Evolutionary conservation across 768 basidiomycete genomes (phyloP).

Genomic region (Rhodotorula graminis): DNA sequence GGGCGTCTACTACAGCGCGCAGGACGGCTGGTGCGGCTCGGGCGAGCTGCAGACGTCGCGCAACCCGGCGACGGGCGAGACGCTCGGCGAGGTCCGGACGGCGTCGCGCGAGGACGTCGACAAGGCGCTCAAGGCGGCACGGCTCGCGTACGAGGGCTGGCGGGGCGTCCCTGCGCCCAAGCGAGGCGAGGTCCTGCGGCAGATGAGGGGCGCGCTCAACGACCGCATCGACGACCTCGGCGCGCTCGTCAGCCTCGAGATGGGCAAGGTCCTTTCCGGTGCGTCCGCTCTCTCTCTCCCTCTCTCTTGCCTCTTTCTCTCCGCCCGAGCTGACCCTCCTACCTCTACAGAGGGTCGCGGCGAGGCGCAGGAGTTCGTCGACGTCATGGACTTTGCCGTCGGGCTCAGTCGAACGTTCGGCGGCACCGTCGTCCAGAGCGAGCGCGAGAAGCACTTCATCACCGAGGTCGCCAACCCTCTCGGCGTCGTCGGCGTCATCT

Average conservation of each 20-base stretch:
- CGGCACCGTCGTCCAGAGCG: constrained; percentile 26
- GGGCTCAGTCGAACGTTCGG: constrained; percentile 33
- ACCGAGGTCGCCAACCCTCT: constrained; percentile 80
- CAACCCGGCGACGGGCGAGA: constrained; percentile 84
- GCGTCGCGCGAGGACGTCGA: constrained; percentile 70
- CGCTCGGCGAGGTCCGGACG: constrained; percentile 57
- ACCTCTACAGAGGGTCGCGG: constrained; percentile 22
- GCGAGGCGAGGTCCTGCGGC: constrained; percentile 79
- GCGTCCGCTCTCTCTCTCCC: constrained; percentile 49
- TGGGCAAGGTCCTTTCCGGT: constrained; percentile 77
- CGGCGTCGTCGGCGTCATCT: constrained; percentile 59
- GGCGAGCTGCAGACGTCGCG: constrained; percentile 60
- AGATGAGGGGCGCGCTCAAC: constrained; percentile 60
- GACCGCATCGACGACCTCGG: constrained; percentile 53
- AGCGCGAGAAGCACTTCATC: constrained; percentile 34
- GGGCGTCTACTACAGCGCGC: constrained; percentile 14
- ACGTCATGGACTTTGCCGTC: constrained; percentile 35
- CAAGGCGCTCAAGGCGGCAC: constrained; percentile 61
- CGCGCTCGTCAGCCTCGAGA: constrained; percentile 67
- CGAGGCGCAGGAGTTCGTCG: constrained; percentile 39
- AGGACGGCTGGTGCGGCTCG: constrained; percentile 12
- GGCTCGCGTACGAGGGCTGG: constrained; percentile 68
- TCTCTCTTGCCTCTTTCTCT: constrained; percentile 7
- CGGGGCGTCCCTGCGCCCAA: constrained; percentile 77
- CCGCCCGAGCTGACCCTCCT: neutral